Base-by-base conservation (phyloP, 257 asterid genomes). In the Cinchona pubescens region DNA sequence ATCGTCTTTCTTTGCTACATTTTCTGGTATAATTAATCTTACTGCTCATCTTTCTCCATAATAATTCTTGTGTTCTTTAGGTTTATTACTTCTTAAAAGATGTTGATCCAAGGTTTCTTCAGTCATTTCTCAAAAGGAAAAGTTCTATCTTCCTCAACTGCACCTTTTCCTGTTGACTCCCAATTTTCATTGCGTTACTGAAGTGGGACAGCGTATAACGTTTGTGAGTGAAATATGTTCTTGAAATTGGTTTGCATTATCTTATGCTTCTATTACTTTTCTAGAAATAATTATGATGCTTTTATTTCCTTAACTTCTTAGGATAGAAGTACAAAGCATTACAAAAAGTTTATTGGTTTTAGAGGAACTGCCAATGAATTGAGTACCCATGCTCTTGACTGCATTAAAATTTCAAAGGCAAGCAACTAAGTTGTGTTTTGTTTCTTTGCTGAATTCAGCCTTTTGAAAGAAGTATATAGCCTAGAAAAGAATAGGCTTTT, bases 91-190 rank as follows among this genome's bases (percentile, higher is more conserved):
- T 95, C 71, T 70, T 95, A 83, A 91, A 90, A 79, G 97, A 91
- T 78, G 93, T 88, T 59, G 78, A 86, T 69, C 85, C 91, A 32
- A 71, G 32, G 60, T 69, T 78, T 75, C 79, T 91, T 77, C 88
- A 86, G 78, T 76, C 78, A 65, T 70, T 82, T 73, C 78, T 85
- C 76, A 87, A 73, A 80, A 72, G 87, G 82, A 92, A 86, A 75
- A 88, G 77, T 66, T 79, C 85, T 19, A 87, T 92, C 79, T 91
- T 95, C 76, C 88, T 91, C 51, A 88, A 88, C 83, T 78, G 83
- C n/a, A n/a, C n/a, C n/a, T n/a, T 75, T 69, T 91, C 81, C 92
- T 95, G 32, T 90, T 95, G 82, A 91, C 98, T 69, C 99, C 99
- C 51, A 95, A 95, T 81, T 81, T 90, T 79, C 91, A 90, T 70